Evolutionary conservation across 257 asterid genomes (phyloP).

Genomic region (Petunia axillaris): DNA sequence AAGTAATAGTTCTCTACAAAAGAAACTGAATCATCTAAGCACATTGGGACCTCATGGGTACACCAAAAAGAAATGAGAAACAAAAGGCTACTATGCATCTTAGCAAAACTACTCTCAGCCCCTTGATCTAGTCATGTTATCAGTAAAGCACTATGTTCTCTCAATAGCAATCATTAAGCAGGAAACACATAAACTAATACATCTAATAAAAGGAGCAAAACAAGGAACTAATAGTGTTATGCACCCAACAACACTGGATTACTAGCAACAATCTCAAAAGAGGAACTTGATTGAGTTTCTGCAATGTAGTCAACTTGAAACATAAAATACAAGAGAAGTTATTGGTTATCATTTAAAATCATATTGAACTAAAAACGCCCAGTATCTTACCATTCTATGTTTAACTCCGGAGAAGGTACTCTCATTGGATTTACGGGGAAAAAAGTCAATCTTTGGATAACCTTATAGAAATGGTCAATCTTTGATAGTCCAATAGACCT

Average conservation of each 20-base stretch:
- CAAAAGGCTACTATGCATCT: too few relatives aligned
- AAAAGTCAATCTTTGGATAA: too few relatives aligned
- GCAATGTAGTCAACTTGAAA: not conserved
- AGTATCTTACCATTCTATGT: not conserved
- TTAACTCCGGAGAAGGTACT: too few relatives aligned
- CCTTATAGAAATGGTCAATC: too few relatives aligned
- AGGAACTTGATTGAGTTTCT: not conserved
- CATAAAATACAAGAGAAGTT: slow-evolving; percentile 17
- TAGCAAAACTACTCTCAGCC: too few relatives aligned
- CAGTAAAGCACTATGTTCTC: not conserved
- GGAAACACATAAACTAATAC: slow-evolving; percentile 16
- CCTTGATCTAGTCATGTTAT: too few relatives aligned
- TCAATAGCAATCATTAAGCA: not conserved
- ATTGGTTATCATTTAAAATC: slow-evolving; percentile 6
- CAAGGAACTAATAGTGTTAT: slow-evolving; percentile 5
- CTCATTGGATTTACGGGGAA: too few relatives aligned
- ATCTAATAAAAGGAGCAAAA: slow-evolving; percentile 8
- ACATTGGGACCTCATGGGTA: too few relatives aligned
- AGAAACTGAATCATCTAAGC: too few relatives aligned
- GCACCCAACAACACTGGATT: not conserved
- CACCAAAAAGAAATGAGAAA: too few relatives aligned
- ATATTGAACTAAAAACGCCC: not conserved
- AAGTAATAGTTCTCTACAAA: too few relatives aligned
- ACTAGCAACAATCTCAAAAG: too few relatives aligned
- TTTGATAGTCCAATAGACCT: not conserved